phyloP scores from a whole-genome alignment of 2,329 filamentous ascomycete genomes.

The Periconia sp. region DNA sequence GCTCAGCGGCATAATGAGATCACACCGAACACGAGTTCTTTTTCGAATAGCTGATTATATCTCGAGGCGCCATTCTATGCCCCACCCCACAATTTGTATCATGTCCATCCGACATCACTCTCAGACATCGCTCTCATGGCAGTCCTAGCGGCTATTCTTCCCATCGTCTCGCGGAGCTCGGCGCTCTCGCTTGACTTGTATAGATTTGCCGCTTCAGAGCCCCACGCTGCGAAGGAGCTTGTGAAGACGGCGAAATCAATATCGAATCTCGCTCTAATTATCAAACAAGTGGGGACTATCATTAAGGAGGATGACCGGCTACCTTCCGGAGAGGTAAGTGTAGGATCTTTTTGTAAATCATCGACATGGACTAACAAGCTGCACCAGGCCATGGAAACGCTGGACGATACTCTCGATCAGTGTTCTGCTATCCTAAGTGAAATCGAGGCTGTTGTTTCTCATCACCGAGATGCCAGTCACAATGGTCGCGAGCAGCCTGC shows the following conservation, averaged over 20 bases:
- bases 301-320: slow-evolving; percentile 46
- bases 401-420: slow-evolving; percentile 43
- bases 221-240: slow-evolving; percentile 32
- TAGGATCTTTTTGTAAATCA: slow-evolving; percentile 6
- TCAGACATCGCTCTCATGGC: slow-evolving; percentile 29
- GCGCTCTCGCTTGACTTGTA: slow-evolving; percentile 43
- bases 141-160: slow-evolving; percentile 42
- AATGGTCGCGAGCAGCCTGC: slow-evolving; percentile 1
- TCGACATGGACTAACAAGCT: slow-evolving; percentile 10
- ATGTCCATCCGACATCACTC: neutral
- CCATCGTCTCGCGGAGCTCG: slow-evolving; percentile 40
- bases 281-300: slow-evolving; percentile 47
- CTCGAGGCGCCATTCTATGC: neutral
- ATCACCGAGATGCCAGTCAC: slow-evolving; percentile 7
- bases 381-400: slow-evolving; percentile 38
- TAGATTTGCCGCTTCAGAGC: slow-evolving; percentile 30
- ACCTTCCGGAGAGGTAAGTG: slow-evolving; percentile 43
- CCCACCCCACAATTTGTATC: neutral
- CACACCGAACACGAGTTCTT: slow-evolving; percentile 5
- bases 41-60: slow-evolving; percentile 2
- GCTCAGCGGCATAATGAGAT: slow-evolving; percentile 10
- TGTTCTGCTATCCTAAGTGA: slow-evolving; percentile 34
- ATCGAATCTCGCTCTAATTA: slow-evolving; percentile 40
- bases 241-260: slow-evolving; percentile 40
- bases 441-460: slow-evolving; percentile 29